Conservation (phyloP, 2,329 filamentous ascomycete genomes). For the Fusarium sp. region DNA sequence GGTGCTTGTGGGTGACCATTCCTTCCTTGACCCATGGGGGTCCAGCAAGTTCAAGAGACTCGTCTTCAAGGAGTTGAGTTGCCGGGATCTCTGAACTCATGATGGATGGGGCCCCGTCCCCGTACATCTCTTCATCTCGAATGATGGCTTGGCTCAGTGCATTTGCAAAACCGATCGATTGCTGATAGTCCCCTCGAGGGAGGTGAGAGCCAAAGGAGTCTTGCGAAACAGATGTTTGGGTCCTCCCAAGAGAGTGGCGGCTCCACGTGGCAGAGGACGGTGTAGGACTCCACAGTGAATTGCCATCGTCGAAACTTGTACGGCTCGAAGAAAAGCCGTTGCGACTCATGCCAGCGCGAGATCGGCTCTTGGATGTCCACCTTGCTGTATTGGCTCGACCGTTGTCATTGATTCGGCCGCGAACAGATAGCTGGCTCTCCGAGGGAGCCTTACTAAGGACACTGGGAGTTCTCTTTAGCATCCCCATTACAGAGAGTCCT, state of each 20-base stretch:
- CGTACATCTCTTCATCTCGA: constrained; percentile 77
- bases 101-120: constrained; percentile 56
- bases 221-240: constrained; percentile 89
- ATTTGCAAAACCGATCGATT: constrained; percentile 97
- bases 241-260: constrained; percentile 90
- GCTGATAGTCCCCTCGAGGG: constrained; percentile 84
- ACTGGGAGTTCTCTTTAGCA: constrained; percentile 87
- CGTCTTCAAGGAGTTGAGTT: constrained; percentile 83
- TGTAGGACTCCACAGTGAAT: constrained; percentile 88
- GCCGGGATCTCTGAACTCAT: constrained; percentile 68
- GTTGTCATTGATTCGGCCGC: constrained; percentile 75
- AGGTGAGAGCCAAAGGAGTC: constrained; percentile 86
- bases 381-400: constrained; percentile 65
- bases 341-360: constrained; percentile 75
- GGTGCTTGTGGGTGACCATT: constrained; percentile 94
- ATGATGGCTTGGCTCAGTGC: constrained; percentile 97
- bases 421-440: constrained; percentile 74
- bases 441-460: constrained; percentile 93
- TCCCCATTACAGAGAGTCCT: constrained; percentile 76
- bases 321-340: constrained; percentile 89
- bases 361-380: constrained; percentile 88
- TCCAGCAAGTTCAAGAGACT: constrained; percentile 88
- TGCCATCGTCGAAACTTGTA: constrained; percentile 91
- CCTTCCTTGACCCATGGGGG: constrained; percentile 99
- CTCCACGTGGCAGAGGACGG: constrained; percentile 94